Evolutionary conservation across 2,329 filamentous ascomycete species (phyloP).

Genomic region (Penicillium sp.): DNA sequence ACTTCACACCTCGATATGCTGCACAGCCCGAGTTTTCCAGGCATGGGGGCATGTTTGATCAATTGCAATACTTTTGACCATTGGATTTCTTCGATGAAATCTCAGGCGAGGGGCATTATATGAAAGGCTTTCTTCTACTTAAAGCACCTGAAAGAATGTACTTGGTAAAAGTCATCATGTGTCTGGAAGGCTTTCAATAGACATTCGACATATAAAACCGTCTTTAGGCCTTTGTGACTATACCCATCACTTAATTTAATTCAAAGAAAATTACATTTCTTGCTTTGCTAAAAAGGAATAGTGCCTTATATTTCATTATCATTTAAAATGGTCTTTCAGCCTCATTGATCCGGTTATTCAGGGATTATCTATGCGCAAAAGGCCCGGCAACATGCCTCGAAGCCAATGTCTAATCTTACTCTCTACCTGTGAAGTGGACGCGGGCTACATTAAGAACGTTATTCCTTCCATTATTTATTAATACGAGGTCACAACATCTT

Average conservation of each 20-base stretch:
- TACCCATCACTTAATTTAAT: not conserved
- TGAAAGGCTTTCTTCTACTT: not conserved
- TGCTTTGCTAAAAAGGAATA: not conserved
- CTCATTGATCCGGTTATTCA: not conserved
- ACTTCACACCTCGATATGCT: not conserved
- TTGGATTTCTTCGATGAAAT: not conserved
- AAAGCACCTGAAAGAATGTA: not conserved
- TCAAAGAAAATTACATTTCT: not conserved
- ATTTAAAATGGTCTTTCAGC: not conserved
- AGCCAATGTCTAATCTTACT: too few species aligned
- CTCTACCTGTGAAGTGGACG: too few species aligned
- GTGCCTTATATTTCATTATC: too few species aligned
- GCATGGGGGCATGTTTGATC: not conserved
- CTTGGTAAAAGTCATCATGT: not conserved
- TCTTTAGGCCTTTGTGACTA: not conserved
- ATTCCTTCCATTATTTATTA: too few species aligned
- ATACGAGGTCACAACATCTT: too few species aligned
- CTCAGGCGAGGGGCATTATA: not conserved
- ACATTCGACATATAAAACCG: not conserved
- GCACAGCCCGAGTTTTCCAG: not conserved
- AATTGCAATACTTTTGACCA: not conserved
- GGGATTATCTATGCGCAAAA: too few species aligned
- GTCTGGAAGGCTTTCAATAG: not conserved
- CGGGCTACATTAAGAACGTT: too few species aligned
- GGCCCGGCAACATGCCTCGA: too few species aligned